A percentile compares a stretch with the other conserved stretches of the same genome.
Conservation (phyloP, 805 yeast genomes). For the Kodamaea jinghongensis region DNA sequence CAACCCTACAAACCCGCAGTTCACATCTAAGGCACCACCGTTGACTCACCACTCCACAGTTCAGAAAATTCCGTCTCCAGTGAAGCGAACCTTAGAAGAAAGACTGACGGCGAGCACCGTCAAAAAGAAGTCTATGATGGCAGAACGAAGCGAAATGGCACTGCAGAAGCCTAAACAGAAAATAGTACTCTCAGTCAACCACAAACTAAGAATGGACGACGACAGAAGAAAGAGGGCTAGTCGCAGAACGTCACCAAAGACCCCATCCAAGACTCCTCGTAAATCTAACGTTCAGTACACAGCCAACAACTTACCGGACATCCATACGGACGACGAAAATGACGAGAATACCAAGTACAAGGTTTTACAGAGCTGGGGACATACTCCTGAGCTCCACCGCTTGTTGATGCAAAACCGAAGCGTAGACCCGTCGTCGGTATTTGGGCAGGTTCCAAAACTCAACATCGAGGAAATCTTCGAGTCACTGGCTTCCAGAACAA, state of each 20-base stretch:
- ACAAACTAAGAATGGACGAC: conserved; percentile 10
- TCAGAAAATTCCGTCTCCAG: conserved; percentile 15
- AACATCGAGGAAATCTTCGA: conserved; percentile 69
- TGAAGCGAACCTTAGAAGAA: conserved; percentile 11
- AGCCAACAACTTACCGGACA: conserved; percentile 34
- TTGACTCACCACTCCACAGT: conserved; percentile 10
- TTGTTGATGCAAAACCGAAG: conserved; percentile 26
- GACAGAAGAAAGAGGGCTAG: too few species aligned
- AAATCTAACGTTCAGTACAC: conserved; percentile 4
- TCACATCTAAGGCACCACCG: conserved; percentile 17
- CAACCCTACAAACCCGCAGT: conserved; percentile 28
- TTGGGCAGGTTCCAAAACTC: conserved; percentile 72
- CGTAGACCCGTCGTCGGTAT: conserved; percentile 64
- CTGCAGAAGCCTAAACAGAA: conserved; percentile 27
- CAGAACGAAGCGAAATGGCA: conserved; percentile 26
- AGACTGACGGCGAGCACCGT: conserved; percentile 19
- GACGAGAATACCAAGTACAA: conserved; percentile 18
- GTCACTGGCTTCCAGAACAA: conserved; percentile 46
- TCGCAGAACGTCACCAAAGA: conserved; percentile 2
- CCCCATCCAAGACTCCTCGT: conserved; percentile 4
- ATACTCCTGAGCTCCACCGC: conserved; percentile 33
- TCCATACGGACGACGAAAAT: conserved; percentile 41
- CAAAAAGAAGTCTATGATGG: conserved; percentile 29
- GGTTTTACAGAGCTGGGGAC: conserved; percentile 38
- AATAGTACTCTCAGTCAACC: conserved; percentile 24